phyloP scores from a whole-genome alignment of 2,329 filamentous ascomycete species.

The Acephala macrosclerotiorum region DNA sequence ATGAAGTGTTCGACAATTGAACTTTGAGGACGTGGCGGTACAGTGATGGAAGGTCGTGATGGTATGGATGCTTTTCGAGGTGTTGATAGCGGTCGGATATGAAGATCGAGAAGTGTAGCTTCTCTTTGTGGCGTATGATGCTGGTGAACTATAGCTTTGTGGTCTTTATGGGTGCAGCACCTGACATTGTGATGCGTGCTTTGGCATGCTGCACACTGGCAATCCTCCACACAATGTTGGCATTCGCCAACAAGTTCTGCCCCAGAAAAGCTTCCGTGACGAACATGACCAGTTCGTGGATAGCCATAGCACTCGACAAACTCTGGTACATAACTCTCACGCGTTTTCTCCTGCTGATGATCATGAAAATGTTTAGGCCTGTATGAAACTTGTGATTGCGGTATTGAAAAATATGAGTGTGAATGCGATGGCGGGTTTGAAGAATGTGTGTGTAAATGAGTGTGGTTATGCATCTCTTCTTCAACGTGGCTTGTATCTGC shows the following conservation, averaged over 20 bases:
- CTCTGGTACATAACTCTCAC: slow-evolving; percentile 16
- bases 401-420: neutral
- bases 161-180: slow-evolving; percentile 37
- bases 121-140: slow-evolving; percentile 28
- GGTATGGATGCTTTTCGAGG: slow-evolving; percentile 1
- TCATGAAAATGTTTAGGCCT: neutral
- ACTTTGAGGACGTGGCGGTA: slow-evolving; percentile 4
- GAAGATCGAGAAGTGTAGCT: neutral
- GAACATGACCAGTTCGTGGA: slow-evolving; percentile 37
- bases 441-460: slow-evolving; percentile 9
- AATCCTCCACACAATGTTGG: slow-evolving; percentile 42
- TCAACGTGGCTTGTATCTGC: slow-evolving; percentile 32
- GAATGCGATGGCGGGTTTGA: slow-evolving; percentile 7
- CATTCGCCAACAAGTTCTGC: slow-evolving; percentile 38
- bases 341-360: neutral
- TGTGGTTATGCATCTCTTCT: slow-evolving; percentile 14
- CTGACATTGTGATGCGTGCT: slow-evolving; percentile 38
- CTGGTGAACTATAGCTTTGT: slow-evolving; percentile 34
- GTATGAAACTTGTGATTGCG: slow-evolving; percentile 7
- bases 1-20: neutral
- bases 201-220: slow-evolving; percentile 37
- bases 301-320: slow-evolving; percentile 38
- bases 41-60: neutral
- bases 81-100: neutral
- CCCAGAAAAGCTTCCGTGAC: slow-evolving; percentile 27